Evolutionary conservation across 441 rosid species (phyloP).

Genomic region (Metrosideros polymorpha): DNA sequence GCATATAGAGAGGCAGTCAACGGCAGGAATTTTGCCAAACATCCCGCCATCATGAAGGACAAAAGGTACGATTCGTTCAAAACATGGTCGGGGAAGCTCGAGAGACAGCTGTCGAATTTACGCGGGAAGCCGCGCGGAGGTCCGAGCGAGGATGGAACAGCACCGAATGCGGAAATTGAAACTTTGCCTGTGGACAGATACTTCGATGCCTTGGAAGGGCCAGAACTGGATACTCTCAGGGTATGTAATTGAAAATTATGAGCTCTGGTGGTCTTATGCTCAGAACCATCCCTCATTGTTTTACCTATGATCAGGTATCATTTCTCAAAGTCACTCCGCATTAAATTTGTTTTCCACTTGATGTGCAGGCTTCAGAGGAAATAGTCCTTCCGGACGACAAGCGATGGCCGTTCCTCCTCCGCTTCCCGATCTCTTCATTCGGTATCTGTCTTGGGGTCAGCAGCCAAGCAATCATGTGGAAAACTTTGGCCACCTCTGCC

Average conservation of each 20-base stretch:
- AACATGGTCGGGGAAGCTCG: slow-evolving; percentile 83
- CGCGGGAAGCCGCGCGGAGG: slow-evolving; percentile 37
- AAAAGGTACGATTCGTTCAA: slow-evolving; percentile 64
- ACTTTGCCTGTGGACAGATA: slow-evolving; percentile 58
- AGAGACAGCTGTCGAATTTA: slow-evolving; percentile 50
- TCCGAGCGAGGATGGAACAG: slow-evolving; percentile 4
- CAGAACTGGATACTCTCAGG: slow-evolving; percentile 74
- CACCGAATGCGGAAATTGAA: slow-evolving; percentile 22
- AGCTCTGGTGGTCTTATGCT: not conserved
- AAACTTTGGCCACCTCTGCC: slow-evolving; percentile 45
- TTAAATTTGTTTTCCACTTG: not conserved
- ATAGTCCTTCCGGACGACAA: slow-evolving; percentile 66
- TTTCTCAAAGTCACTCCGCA: not conserved
- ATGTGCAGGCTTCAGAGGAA: slow-evolving; percentile 52
- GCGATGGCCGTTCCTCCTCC: slow-evolving; percentile 81
- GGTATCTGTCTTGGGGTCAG: slow-evolving; percentile 88
- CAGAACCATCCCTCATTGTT: not conserved
- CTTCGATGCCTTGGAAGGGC: slow-evolving; percentile 82
- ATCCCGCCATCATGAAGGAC: slow-evolving; percentile 30
- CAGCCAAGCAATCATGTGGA: slow-evolving; percentile 94
- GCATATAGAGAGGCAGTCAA: slow-evolving; percentile 8
- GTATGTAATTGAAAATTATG: slow-evolving; percentile 13
- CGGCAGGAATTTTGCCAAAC: slow-evolving; percentile 3
- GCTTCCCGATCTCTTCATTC: slow-evolving; percentile 62
- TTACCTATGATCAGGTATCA: not conserved